A percentile compares a stretch with the other conserved stretches of the same genome.
Evolutionary conservation across 2,329 filamentous ascomycete species (phyloP).

Genomic region (Intubia oerlemansii): DNA sequence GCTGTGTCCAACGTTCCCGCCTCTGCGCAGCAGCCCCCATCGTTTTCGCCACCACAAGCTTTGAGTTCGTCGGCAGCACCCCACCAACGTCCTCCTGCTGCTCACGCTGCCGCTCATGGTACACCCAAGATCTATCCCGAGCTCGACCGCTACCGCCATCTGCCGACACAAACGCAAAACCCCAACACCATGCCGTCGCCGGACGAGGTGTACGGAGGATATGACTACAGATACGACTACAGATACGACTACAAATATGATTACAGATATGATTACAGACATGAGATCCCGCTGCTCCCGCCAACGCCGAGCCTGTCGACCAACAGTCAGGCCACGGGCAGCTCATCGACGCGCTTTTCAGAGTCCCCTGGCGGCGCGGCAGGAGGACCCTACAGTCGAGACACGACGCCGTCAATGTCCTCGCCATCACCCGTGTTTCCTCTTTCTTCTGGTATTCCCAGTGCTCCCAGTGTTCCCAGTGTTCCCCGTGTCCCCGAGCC

Average conservation of each 20-base stretch:
- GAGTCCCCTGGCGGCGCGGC: conserved; percentile 48
- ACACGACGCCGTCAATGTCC: conserved; percentile 58
- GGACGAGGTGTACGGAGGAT: conserved; percentile 11
- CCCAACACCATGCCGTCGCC: conserved; percentile 15
- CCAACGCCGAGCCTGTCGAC: conserved; percentile 43
- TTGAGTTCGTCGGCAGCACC: conserved; percentile 20
- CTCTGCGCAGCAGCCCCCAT: no score
- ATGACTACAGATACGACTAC: no score
- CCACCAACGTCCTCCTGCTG: no score
- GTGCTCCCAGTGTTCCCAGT: conserved; percentile 25
- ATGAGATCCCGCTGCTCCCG: conserved; percentile 36
- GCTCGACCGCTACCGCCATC: conserved; percentile 38
- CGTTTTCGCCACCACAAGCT: no score
- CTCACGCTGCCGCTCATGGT: no score
- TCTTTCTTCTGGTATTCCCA: conserved; percentile 22
- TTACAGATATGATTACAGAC: no score
- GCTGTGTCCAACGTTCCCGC: no score
- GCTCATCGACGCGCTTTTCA: conserved; percentile 55
- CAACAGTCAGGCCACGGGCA: conserved; percentile 32
- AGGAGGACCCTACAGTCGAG: conserved; percentile 53
- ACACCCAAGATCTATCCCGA: conserved; percentile 33
- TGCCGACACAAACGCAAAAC: no score
- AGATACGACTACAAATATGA: no score
- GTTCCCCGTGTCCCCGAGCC: conserved; percentile 31
- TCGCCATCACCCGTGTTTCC: conserved; percentile 49